Evolutionary conservation across 2,329 filamentous ascomycete species (phyloP).

Genomic region (Myriosclerotinia scirpicola): DNA sequence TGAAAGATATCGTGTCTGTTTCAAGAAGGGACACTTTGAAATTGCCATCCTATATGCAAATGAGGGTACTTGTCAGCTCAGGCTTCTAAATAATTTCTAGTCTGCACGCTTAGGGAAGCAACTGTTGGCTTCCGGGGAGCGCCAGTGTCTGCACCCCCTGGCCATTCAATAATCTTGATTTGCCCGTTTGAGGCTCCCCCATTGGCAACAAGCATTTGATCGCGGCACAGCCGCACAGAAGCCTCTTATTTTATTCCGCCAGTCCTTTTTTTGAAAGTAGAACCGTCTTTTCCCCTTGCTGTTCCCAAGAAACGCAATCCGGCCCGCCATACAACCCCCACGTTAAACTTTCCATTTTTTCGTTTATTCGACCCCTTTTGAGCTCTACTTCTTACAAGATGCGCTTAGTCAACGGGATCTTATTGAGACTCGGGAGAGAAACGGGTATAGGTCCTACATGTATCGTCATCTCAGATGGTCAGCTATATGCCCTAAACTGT

Average conservation of each 20-base stretch:
- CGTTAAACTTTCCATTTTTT: not conserved
- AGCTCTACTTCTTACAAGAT: not conserved
- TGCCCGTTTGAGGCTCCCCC: not conserved
- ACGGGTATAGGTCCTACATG: not conserved
- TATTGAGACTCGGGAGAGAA: not conserved
- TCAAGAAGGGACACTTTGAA: not conserved
- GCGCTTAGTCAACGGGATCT: not conserved
- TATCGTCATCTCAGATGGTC: not conserved
- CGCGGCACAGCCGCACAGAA: not conserved
- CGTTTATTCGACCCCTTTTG: too few relatives aligned
- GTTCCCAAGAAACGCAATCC: not conserved
- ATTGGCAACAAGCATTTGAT: not conserved
- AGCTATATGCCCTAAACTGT: not conserved
- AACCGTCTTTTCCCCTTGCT: not conserved
- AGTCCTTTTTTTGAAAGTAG: not conserved
- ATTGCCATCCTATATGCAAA: not conserved
- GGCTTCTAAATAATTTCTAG: constrained; percentile 2
- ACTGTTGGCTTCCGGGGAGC: constrained; percentile 6
- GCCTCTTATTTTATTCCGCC: not conserved
- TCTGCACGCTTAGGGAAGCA: not conserved
- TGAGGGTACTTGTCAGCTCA: not conserved
- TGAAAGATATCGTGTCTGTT: not conserved
- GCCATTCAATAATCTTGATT: not conserved
- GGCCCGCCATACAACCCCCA: not conserved
- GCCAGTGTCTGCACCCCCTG: constrained; percentile 9